phyloP scores from a whole-genome alignment of 2,329 filamentous ascomycete genomes.

The Diaporthe citriasiana region DNA sequence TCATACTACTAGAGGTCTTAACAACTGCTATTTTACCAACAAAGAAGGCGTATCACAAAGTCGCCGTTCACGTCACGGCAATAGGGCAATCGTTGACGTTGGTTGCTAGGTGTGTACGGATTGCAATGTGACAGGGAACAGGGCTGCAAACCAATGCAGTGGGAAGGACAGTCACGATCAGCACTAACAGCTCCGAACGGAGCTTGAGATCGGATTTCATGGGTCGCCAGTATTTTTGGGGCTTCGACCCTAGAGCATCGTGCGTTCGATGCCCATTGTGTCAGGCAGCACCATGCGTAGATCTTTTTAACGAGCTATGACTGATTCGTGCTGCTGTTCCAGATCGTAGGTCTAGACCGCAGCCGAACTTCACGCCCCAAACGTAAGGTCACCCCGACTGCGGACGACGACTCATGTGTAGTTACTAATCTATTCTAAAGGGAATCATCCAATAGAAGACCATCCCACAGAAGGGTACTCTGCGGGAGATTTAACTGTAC shows the following conservation, averaged over 20 bases:
- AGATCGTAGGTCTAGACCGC: conserved; percentile 1
- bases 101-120: background rate
- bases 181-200: background rate
- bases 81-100: background rate
- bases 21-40: background rate
- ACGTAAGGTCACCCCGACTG: background rate
- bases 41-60: background rate
- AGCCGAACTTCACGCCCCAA: background rate
- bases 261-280: background rate
- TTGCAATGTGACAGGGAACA: background rate
- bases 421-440: background rate
- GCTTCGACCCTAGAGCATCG: background rate
- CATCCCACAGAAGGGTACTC: background rate
- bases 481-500: too few relatives aligned
- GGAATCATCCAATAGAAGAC: background rate
- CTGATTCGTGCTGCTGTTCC: background rate
- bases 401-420: background rate
- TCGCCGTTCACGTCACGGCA: background rate
- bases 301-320: background rate
- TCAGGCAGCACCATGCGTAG: background rate
- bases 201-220: background rate
- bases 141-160: background rate
- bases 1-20: background rate
- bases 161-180: background rate
- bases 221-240: background rate